Conservation (phyloP, 2,329 filamentous ascomycete genomes). For the Fusarium graminum region DNA sequence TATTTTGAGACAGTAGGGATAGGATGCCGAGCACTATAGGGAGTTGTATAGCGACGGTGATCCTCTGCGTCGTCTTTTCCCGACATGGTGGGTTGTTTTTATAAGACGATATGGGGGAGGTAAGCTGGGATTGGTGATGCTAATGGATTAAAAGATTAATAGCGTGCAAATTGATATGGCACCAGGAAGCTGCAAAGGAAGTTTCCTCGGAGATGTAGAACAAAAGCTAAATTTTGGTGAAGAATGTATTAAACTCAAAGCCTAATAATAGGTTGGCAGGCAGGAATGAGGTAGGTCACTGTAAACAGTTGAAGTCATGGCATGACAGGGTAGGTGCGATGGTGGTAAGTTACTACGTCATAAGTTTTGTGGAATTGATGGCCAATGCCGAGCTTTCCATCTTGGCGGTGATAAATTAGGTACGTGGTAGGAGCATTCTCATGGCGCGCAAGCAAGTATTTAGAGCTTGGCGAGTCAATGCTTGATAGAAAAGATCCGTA, state of each 20-base stretch:
- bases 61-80: slow-evolving; percentile 56
- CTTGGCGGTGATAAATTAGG: slow-evolving; percentile 37
- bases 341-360: slow-evolving; percentile 46
- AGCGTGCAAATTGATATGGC: background rate
- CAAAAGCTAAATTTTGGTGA: slow-evolving; percentile 11
- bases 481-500: slow-evolving; percentile 20
- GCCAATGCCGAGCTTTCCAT: slow-evolving; percentile 44
- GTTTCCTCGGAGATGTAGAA: slow-evolving; percentile 12
- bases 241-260: slow-evolving; percentile 6
- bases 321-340: slow-evolving; percentile 20
- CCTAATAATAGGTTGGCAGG: background rate
- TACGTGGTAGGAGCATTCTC: slow-evolving; percentile 9
- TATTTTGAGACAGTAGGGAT: slow-evolving; percentile 65
- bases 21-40: slow-evolving; percentile 59
- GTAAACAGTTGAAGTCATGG: slow-evolving; percentile 15
- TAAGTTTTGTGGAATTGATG: slow-evolving; percentile 25
- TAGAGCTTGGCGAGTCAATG: slow-evolving; percentile 34
- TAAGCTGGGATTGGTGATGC: slow-evolving; percentile 3
- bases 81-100: slow-evolving; percentile 50
- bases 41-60: slow-evolving; percentile 55
- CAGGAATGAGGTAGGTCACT: background rate
- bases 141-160: slow-evolving; percentile 5
- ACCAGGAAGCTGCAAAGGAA: slow-evolving; percentile 2
- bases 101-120: background rate
- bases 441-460: slow-evolving; percentile 28